phyloP scores from a whole-genome alignment of 345 rosid genomes.

The Garcia nutans region DNA sequence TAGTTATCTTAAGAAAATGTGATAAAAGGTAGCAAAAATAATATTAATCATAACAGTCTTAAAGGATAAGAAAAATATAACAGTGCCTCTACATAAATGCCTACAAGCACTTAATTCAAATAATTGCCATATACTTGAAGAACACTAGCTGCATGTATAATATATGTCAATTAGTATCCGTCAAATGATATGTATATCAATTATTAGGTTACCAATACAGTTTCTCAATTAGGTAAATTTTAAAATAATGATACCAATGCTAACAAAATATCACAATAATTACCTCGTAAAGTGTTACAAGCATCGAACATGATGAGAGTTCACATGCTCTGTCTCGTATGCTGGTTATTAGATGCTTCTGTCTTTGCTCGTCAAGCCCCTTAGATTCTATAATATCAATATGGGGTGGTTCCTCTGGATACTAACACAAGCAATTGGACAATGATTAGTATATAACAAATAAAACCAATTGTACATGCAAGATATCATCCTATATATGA shows the following conservation, averaged over 20 bases:
- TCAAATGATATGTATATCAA: neutral
- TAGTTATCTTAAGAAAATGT: neutral
- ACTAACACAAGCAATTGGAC: constrained; percentile 39
- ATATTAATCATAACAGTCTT: neutral
- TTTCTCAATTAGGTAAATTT: neutral
- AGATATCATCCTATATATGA: neutral
- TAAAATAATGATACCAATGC: neutral
- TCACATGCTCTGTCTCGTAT: constrained; percentile 58
- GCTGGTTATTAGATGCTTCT: constrained; percentile 48
- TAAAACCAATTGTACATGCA: neutral
- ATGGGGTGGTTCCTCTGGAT: constrained; percentile 71
- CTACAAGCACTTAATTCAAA: neutral
- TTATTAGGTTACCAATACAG: neutral
- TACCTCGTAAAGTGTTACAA: constrained; percentile 92
- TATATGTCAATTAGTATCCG: neutral
- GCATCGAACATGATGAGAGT: constrained; percentile 68
- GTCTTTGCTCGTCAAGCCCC: constrained; percentile 81
- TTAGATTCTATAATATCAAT: constrained; percentile 66
- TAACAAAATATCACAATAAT: constrained; percentile 5
- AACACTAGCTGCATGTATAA: neutral
- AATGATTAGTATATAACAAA: neutral
- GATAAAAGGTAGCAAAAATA: neutral
- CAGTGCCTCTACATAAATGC: neutral
- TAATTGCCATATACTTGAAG: neutral
- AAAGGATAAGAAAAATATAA: neutral